Evolutionary conservation across 345 rosid species (phyloP).

Genomic region (Raphanus sativus): DNA sequence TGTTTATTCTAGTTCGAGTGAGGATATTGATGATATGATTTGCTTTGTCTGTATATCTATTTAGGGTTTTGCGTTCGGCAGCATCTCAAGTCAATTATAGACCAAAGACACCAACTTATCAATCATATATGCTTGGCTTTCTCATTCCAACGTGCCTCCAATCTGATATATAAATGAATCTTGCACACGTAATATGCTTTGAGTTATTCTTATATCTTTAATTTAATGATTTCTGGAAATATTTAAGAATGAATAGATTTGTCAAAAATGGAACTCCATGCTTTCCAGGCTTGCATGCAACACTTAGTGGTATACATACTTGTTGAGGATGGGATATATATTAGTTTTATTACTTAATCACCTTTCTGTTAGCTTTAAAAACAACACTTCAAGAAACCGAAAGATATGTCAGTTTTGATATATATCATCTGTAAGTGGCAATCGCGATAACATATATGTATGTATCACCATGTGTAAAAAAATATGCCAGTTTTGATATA

Average conservation of each 20-base stretch:
- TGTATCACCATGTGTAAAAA: too few relatives aligned
- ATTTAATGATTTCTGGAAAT: background rate
- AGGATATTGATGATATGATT: background rate
- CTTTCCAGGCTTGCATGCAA: constrained; percentile 14
- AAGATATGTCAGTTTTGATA: background rate
- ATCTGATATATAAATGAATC: background rate
- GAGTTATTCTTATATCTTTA: background rate
- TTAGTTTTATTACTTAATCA: background rate
- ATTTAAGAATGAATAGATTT: background rate
- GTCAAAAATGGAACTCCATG: background rate
- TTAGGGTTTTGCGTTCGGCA: background rate
- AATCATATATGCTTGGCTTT: background rate
- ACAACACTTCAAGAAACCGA: background rate
- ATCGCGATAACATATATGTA: background rate
- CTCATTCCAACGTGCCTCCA: background rate
- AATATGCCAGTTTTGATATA: too few relatives aligned
- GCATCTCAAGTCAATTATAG: background rate
- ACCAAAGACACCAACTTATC: constrained; percentile 6
- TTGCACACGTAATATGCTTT: background rate
- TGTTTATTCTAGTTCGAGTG: background rate
- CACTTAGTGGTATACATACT: background rate
- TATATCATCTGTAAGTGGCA: background rate
- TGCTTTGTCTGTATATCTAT: constrained; percentile 3
- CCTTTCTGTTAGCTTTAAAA: background rate
- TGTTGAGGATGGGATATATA: background rate